phyloP scores from a whole-genome alignment of 73 alveolate species.

The Paramecium octaurelia region DNA sequence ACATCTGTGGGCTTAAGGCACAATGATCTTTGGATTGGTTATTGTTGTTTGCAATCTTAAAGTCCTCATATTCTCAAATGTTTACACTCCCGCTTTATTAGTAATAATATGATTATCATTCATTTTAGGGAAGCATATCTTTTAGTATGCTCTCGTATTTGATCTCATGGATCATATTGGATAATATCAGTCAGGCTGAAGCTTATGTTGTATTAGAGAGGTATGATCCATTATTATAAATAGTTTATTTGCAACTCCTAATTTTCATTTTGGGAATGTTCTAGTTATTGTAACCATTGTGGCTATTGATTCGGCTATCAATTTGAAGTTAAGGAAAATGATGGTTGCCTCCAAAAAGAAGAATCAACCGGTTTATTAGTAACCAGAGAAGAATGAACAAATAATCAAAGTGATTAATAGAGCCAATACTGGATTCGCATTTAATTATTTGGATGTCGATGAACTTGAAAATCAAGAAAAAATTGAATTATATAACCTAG shows the following conservation, averaged over 20 bases:
- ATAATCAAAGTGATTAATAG: neutral
- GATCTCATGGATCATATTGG: conserved; percentile 49
- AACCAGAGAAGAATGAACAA: neutral
- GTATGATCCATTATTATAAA: neutral
- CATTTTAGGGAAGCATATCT: neutral
- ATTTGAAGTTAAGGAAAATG: neutral
- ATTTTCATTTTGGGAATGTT: conserved; percentile 55
- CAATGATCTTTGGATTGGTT: conserved; percentile 87
- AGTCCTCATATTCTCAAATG: conserved; percentile 74
- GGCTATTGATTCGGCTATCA: conserved; percentile 43
- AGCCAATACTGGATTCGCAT: conserved; percentile 32
- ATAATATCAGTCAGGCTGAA: conserved; percentile 45
- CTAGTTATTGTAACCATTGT: neutral
- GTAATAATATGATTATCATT: neutral
- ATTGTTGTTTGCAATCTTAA: conserved; percentile 87
- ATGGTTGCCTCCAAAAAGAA: neutral
- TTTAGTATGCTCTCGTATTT: conserved; percentile 48
- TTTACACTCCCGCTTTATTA: conserved; percentile 62
- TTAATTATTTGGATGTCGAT: neutral
- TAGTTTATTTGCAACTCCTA: conserved; percentile 55
- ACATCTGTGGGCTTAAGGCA: conserved; percentile 77
- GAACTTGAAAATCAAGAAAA: neutral
- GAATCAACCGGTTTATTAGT: neutral
- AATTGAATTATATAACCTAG: neutral
- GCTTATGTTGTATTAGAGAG: conserved; percentile 25